Percentiles rank a stretch among this genome's conserved stretches.
Conservation (phyloP, 768 basidiomycete species). For the Podaxis sp. region DNA sequence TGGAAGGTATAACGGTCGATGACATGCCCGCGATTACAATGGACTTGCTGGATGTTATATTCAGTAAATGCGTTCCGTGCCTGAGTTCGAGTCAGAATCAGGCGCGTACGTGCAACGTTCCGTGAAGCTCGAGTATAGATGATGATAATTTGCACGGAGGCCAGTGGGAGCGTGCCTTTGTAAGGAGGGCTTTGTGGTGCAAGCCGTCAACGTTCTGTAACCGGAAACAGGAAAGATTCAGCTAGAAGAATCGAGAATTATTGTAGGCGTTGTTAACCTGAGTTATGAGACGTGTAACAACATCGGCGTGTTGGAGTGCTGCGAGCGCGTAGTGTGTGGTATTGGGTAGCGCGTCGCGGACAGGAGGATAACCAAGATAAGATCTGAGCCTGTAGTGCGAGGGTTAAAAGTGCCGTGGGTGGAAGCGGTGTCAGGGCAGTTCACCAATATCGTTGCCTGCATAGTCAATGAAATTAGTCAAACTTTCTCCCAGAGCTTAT, state of each 20-base stretch:
- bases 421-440: not conserved
- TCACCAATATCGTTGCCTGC: constrained; percentile 81
- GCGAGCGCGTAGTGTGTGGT: constrained; percentile 86
- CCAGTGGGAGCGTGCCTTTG: constrained; percentile 25
- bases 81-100: not conserved
- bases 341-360: constrained; percentile 81
- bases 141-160: constrained; percentile 30
- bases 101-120: constrained; percentile 66
- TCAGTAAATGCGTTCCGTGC: not conserved
- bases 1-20: constrained; percentile 69
- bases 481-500: not conserved
- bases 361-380: constrained; percentile 82
- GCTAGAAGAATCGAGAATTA: not conserved
- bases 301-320: constrained; percentile 67
- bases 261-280: constrained; percentile 40
- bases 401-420: not conserved
- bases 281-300: constrained; percentile 67
- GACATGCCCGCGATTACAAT: constrained; percentile 71
- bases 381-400: constrained; percentile 51
- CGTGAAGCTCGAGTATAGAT: constrained; percentile 80
- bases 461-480: not conserved
- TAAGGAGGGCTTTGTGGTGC: constrained; percentile 71
- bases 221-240: not conserved
- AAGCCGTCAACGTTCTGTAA: constrained; percentile 86
- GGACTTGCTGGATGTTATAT: constrained; percentile 51